Evolutionary conservation across 495 filamentous ascomycete genomes (phyloP).

Genomic region (Tuber aestivum): DNA sequence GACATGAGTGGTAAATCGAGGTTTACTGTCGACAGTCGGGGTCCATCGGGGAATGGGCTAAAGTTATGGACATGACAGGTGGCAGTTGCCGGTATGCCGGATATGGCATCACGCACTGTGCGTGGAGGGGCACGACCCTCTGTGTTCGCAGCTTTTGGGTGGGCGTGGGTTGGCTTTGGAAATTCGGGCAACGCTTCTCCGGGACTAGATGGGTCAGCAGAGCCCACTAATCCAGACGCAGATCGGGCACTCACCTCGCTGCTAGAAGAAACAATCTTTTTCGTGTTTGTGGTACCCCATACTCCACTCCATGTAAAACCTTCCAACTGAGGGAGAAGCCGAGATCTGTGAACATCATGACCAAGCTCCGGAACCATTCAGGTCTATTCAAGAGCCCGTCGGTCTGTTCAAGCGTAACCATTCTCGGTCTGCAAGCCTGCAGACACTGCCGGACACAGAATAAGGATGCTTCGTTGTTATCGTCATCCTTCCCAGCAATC

Average conservation of each 20-base stretch:
- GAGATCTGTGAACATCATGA: slow-evolving; percentile 58
- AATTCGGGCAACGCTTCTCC: slow-evolving; percentile 69
- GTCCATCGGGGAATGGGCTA: slow-evolving; percentile 33
- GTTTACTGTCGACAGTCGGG: slow-evolving; percentile 43
- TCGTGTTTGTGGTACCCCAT: slow-evolving; percentile 58
- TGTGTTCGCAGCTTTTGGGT: slow-evolving; percentile 40
- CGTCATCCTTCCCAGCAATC: slow-evolving; percentile 57
- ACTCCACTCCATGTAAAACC: slow-evolving; percentile 51
- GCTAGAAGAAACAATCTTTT: slow-evolving; percentile 70
- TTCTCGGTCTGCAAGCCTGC: slow-evolving; percentile 55
- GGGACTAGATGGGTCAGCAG: slow-evolving; percentile 49
- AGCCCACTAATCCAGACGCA: background rate
- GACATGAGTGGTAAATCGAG: slow-evolving; percentile 51
- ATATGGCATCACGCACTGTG: slow-evolving; percentile 46
- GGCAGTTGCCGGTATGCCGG: slow-evolving; percentile 45
- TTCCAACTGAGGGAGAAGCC: slow-evolving; percentile 66
- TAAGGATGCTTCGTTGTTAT: slow-evolving; percentile 64
- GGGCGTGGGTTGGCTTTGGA: slow-evolving; percentile 61
- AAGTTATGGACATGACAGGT: slow-evolving; percentile 49
- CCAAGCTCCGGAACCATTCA: slow-evolving; percentile 56
- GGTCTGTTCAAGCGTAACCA: slow-evolving; percentile 83
- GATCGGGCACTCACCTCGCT: slow-evolving; percentile 56
- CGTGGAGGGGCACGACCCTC: slow-evolving; percentile 32
- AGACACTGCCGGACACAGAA: slow-evolving; percentile 60
- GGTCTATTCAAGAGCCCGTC: slow-evolving; percentile 55